phyloP scores from a whole-genome alignment of 2,329 filamentous ascomycete species.

The Colletotrichum eleusines region DNA sequence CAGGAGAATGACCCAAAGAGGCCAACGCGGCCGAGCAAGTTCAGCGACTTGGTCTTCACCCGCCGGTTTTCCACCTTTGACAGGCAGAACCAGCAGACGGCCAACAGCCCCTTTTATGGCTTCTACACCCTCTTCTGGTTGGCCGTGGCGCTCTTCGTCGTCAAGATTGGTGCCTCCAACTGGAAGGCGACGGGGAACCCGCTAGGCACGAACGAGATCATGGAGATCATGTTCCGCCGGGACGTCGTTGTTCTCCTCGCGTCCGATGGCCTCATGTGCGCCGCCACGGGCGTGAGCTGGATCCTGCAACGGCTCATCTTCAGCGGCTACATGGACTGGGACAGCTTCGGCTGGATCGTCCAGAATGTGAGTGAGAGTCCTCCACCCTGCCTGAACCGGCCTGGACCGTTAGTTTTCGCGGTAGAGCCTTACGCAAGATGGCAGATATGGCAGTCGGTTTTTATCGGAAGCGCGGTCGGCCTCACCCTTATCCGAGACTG shows the following conservation, averaged over 20 bases:
- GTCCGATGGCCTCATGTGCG: slow-evolving; percentile 79
- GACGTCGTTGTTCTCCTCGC: slow-evolving; percentile 67
- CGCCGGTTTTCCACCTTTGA: slow-evolving; percentile 81
- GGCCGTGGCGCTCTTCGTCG: slow-evolving; percentile 72
- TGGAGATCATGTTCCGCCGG: slow-evolving; percentile 72
- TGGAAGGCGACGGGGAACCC: slow-evolving; percentile 76
- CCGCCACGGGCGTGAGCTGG: slow-evolving; percentile 73
- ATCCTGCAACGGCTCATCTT: slow-evolving; percentile 72
- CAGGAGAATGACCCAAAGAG: slow-evolving; percentile 38
- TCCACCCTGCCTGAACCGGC: background rate
- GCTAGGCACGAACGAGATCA: slow-evolving; percentile 78
- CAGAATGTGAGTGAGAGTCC: slow-evolving; percentile 67
- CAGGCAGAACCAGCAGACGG: slow-evolving; percentile 73
- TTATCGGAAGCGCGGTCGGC: slow-evolving; percentile 71
- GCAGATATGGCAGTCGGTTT: slow-evolving; percentile 76
- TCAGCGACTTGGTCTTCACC: slow-evolving; percentile 74
- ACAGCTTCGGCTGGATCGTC: slow-evolving; percentile 76
- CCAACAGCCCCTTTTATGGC: slow-evolving; percentile 79
- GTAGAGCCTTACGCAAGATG: background rate
- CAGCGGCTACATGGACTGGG: slow-evolving; percentile 74
- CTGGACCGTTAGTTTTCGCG: background rate
- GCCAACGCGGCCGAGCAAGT: slow-evolving; percentile 45
- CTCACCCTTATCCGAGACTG: slow-evolving; percentile 79
- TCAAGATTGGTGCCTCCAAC: slow-evolving; percentile 76
- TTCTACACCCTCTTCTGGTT: slow-evolving; percentile 88